phyloP scores from a whole-genome alignment of 352 stramenopile species.

The Globisporangium splendens region DNA sequence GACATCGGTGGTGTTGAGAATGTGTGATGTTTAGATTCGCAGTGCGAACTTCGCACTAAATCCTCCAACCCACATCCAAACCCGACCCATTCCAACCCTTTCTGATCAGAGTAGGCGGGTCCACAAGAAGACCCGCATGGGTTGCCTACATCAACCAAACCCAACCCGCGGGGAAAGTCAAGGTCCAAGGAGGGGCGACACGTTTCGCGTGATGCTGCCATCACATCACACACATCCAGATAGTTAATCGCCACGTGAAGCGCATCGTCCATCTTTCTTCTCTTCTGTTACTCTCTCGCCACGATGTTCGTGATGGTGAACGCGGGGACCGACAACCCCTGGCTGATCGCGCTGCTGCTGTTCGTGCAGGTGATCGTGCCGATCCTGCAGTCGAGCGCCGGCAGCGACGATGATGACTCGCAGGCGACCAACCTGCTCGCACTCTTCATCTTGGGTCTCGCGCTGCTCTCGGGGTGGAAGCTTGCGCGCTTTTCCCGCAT shows the following conservation, averaged over 20 bases:
- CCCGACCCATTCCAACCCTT: too few species aligned
- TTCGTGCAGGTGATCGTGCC: slow-evolving; percentile 77
- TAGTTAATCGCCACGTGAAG: background rate
- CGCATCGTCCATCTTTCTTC: background rate
- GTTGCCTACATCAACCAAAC: background rate
- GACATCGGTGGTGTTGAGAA: too few species aligned
- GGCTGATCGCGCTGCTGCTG: slow-evolving; percentile 73
- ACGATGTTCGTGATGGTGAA: slow-evolving; percentile 81
- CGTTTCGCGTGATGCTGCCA: background rate
- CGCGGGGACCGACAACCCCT: slow-evolving; percentile 63
- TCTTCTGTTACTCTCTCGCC: background rate
- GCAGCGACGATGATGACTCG: slow-evolving; percentile 38
- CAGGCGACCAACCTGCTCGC: slow-evolving; percentile 51
- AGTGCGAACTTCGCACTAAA: too few species aligned
- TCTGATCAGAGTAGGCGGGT: too few species aligned
- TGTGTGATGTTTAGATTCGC: too few species aligned
- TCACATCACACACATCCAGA: background rate
- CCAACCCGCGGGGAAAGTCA: background rate
- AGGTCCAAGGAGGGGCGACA: background rate
- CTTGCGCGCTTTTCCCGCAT: slow-evolving; percentile 53
- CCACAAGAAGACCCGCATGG: too few species aligned
- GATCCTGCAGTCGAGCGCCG: slow-evolving; percentile 68
- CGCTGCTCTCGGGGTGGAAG: slow-evolving; percentile 49
- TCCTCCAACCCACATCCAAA: too few species aligned
- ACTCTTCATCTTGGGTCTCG: slow-evolving; percentile 55